Conservation (phyloP, 2,329 filamentous ascomycete species). For the Aspergillus transmontanensis region DNA sequence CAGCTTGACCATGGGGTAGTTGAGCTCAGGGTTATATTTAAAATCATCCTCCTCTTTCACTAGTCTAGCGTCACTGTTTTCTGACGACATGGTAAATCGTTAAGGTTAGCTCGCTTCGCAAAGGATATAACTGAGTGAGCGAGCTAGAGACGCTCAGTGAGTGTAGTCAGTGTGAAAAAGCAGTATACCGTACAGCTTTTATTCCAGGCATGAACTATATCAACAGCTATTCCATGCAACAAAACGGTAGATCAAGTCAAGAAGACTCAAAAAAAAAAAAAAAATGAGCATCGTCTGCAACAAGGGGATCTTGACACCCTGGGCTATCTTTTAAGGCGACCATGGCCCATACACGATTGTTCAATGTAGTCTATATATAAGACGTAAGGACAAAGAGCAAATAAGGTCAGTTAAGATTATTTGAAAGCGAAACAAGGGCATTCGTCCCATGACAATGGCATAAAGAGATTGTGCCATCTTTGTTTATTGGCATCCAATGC, state of each 20-base stretch:
- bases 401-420: not conserved
- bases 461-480: not conserved
- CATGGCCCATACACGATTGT: not conserved
- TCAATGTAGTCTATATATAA: not conserved
- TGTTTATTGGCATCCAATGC: not conserved
- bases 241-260: not conserved
- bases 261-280: not conserved
- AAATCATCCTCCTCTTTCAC: not conserved
- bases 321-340: not conserved
- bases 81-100: not conserved
- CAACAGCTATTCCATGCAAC: not conserved
- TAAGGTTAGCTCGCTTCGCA: not conserved
- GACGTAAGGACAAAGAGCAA: not conserved
- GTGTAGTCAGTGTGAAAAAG: not conserved
- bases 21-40: slow-evolving; percentile 7
- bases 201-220: not conserved
- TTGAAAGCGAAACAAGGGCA: not conserved
- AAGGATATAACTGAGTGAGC: not conserved
- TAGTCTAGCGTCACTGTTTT: not conserved
- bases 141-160: not conserved
- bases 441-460: not conserved
- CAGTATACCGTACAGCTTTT: not conserved
- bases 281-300: not conserved
- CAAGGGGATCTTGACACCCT: not conserved
- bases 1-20: slow-evolving; percentile 10